A percentile compares a stretch with the other conserved stretches of the same genome.
These are phyloP conservation scores for Mesembryanthemum crystallinum DNA, from an alignment of 148 eudicot species.

Conservation along the genomic window DNA sequence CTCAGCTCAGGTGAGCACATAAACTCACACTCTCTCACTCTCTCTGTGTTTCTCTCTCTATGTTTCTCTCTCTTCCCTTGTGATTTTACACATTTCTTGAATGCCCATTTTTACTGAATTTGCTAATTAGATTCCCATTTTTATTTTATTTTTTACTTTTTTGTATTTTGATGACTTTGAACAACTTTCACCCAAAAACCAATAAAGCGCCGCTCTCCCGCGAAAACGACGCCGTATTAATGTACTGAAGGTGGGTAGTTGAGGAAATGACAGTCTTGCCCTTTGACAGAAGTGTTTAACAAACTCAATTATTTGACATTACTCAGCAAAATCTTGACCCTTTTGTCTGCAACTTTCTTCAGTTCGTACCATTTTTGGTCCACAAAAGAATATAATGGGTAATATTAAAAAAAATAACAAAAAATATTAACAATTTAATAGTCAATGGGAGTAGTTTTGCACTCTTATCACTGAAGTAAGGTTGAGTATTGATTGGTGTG, in stretches of 20 bases:
- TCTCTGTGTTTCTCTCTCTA: neutral
- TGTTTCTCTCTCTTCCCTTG: constrained; percentile 4
- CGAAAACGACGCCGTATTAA: constrained; percentile 29
- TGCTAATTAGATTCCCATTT: neutral
- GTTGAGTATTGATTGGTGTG: too few species aligned
- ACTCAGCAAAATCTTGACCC: constrained; percentile 27
- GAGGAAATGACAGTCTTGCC: constrained; percentile 20
- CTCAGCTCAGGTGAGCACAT: constrained; percentile 15
- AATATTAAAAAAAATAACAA: too few species aligned
- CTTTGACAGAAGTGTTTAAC: constrained; percentile 18
- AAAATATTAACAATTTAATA: too few species aligned
- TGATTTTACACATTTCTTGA: constrained; percentile 7
- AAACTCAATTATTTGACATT: constrained; percentile 16
- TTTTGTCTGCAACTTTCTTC: constrained; percentile 16
- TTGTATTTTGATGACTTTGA: neutral
- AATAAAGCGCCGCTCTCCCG: constrained; percentile 21
- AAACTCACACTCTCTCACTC: neutral
- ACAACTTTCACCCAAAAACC: constrained; percentile 11
- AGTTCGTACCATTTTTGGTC: constrained; percentile 3
- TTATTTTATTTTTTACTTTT: neutral
- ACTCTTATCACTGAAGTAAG: too few species aligned
- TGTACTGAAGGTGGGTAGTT: too few species aligned
- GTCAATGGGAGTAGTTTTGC: too few species aligned
- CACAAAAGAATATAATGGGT: constrained; percentile 20
- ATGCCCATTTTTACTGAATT: neutral